A percentile compares a stretch with the other conserved stretches of the same genome.
Conservation (phyloP, 2,329 filamentous ascomycete genomes). For the Davidsoniella virescens region DNA sequence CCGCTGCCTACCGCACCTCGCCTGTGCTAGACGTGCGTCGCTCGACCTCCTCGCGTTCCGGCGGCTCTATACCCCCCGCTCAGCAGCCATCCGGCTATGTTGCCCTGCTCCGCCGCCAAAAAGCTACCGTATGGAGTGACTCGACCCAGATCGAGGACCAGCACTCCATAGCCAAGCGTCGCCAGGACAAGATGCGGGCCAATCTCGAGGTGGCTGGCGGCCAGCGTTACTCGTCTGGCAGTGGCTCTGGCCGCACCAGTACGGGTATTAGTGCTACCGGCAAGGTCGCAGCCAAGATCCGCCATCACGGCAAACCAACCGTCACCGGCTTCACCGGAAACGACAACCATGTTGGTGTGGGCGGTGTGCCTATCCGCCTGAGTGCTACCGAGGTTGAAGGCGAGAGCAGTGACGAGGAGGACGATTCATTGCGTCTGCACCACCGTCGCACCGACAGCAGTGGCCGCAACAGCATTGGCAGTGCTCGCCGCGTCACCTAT, state of each 20-base stretch:
- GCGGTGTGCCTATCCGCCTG: constrained; percentile 75
- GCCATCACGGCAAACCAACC: constrained; percentile 69
- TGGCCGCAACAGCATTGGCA: constrained; percentile 51
- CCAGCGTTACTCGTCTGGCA: constrained; percentile 23
- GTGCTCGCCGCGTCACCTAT: constrained; percentile 34
- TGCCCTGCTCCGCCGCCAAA: constrained; percentile 88
- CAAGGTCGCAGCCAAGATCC: constrained; percentile 69
- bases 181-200: constrained; percentile 74
- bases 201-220: constrained; percentile 66
- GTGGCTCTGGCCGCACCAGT: constrained; percentile 35
- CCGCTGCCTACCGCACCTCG: constrained; percentile 39
- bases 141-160: constrained; percentile 86
- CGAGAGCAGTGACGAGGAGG: constrained; percentile 66
- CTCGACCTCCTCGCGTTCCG: constrained; percentile 67
- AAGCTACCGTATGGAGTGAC: constrained; percentile 97
- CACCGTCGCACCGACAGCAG: constrained; percentile 62
- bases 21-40: constrained; percentile 47
- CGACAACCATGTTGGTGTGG: constrained; percentile 54
- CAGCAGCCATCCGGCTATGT: constrained; percentile 61
- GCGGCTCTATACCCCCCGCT: constrained; percentile 24
- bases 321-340: constrained; percentile 65
- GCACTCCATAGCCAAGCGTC: constrained; percentile 62
- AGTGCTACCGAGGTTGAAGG: constrained; percentile 93
- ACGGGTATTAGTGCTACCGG: constrained; percentile 45
- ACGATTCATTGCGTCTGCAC: constrained; percentile 31